Evolutionary conservation across 2,329 filamentous ascomycete species (phyloP).

Genomic region (Pestalotiopsis sp.): DNA sequence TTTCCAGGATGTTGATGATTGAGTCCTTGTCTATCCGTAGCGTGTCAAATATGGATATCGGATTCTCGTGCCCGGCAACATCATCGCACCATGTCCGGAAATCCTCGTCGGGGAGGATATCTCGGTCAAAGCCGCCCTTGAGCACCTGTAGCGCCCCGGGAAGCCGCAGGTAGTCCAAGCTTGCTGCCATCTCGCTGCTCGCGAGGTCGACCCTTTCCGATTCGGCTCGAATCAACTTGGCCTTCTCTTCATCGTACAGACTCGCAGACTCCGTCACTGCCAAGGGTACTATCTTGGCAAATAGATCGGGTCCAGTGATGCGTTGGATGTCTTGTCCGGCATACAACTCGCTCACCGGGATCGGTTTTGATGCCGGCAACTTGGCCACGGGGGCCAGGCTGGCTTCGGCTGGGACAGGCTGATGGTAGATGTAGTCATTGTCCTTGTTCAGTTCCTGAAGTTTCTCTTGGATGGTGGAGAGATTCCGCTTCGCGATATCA

Average conservation of each 20-base stretch:
- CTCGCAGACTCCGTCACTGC: conserved; percentile 96
- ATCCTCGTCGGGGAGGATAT: conserved; percentile 84
- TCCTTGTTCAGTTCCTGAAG: conserved; percentile 79
- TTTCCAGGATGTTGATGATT: conserved; percentile 73
- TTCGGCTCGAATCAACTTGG: conserved; percentile 90
- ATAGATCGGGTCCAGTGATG: conserved; percentile 95
- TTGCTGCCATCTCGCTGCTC: conserved; percentile 94
- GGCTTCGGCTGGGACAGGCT: conserved; percentile 84
- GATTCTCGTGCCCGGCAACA: conserved; percentile 81
- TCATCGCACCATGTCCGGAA: conserved; percentile 95
- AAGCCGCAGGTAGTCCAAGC: conserved; percentile 88
- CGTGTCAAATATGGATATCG: conserved; percentile 76
- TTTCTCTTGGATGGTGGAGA: conserved; percentile 79
- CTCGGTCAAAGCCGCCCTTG: conserved; percentile 90
- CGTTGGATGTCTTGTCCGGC: conserved; percentile 95
- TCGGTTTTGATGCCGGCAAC: conserved; percentile 92
- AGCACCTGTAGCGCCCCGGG: conserved; percentile 87
- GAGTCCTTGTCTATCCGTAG: conserved; percentile 76
- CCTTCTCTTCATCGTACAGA: conserved; percentile 97
- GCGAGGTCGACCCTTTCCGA: conserved; percentile 91
- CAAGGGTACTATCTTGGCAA: conserved; percentile 94
- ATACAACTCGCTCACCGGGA: conserved; percentile 94
- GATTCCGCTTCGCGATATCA: conserved; percentile 84
- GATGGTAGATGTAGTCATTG: conserved; percentile 98
- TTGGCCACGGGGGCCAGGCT: conserved; percentile 82